phyloP scores from a whole-genome alignment of 1,284 basidiomycete species.

The Puccinia sorghi region DNA sequence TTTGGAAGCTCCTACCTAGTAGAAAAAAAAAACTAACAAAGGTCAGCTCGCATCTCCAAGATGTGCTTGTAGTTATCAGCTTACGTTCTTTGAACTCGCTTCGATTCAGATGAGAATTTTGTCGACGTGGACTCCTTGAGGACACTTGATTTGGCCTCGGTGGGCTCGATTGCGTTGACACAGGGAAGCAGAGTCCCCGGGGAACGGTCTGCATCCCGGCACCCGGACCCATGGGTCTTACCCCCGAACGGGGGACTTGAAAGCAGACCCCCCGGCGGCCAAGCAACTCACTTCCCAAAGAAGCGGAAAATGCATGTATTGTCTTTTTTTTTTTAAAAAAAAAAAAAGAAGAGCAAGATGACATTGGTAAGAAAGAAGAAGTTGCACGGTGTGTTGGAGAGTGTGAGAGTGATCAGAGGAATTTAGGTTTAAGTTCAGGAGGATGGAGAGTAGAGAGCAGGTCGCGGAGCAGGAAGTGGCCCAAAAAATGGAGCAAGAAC shows the following conservation, averaged over 20 bases:
- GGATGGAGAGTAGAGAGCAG: constrained; percentile 11
- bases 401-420: not conserved
- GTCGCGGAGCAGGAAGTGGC: constrained; percentile 43
- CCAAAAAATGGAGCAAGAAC: constrained; percentile 51
- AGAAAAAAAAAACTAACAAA: not conserved
- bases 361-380: not conserved
- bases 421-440: not conserved
- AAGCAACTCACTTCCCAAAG: no score
- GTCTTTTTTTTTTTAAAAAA: no score
- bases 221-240: no score
- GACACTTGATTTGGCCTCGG: not conserved
- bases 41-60: not conserved
- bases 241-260: not conserved
- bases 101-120: not conserved
- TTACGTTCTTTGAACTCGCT: not conserved
- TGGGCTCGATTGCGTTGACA: not conserved
- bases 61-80: not conserved
- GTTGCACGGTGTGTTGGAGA: not conserved
- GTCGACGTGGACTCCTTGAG: no score
- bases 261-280: no score
- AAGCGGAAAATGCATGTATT: no score
- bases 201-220: no score
- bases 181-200: no score
- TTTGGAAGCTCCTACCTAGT: no score
- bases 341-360: no score